phyloP scores from a whole-genome alignment of 495 filamentous ascomycete species.

The Chaetomium tenue region DNA sequence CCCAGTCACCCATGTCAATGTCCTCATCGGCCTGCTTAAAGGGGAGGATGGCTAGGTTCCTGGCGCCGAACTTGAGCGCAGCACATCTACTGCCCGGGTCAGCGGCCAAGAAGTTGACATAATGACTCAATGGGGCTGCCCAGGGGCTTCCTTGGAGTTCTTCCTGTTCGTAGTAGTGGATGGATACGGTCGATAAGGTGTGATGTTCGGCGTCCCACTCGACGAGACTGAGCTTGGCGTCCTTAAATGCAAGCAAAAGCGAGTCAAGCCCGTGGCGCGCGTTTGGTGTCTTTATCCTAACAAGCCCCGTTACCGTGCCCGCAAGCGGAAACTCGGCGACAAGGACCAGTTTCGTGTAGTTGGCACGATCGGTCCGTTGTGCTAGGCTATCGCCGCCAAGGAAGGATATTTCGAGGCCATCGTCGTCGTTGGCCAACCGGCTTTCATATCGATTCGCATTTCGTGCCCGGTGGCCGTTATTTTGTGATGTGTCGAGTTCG shows the following conservation, averaged over 20 bases:
- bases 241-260: conserved; percentile 78
- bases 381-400: conserved; percentile 54
- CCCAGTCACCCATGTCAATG: conserved; percentile 82
- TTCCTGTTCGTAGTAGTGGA: conserved; percentile 97
- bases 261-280: conserved; percentile 78
- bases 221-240: conserved; percentile 88
- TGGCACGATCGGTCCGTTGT: conserved; percentile 55
- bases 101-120: conserved; percentile 74
- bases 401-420: conserved; percentile 60
- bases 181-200: conserved; percentile 78
- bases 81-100: conserved; percentile 93
- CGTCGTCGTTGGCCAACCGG: conserved; percentile 54
- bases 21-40: conserved; percentile 91
- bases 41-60: conserved; percentile 88
- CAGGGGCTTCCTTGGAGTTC: conserved; percentile 75
- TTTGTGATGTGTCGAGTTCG: conserved; percentile 48
- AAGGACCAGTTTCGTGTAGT: conserved; percentile 75
- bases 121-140: conserved; percentile 64
- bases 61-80: conserved; percentile 82
- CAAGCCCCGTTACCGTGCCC: conserved; percentile 80
- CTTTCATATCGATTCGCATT: conserved; percentile 42
- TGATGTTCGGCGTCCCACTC: conserved; percentile 87
- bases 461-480: conserved; percentile 24
- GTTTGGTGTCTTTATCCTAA: conserved; percentile 64
- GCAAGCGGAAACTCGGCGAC: conserved; percentile 77